Evolutionary conservation across 768 basidiomycete species (phyloP).

Genomic region (Kwoniella sp.): DNA sequence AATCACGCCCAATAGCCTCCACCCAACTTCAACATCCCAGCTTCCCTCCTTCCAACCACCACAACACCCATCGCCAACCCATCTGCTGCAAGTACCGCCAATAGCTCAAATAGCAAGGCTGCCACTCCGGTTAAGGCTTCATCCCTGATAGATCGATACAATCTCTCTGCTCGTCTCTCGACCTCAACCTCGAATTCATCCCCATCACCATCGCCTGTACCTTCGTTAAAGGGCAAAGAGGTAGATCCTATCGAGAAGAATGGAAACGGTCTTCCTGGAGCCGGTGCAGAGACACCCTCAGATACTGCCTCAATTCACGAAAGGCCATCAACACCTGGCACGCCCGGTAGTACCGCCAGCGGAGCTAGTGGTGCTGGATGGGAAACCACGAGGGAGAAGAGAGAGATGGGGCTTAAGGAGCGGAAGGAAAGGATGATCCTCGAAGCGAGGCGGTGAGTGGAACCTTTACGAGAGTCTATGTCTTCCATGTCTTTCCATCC

Average conservation of each 20-base stretch:
- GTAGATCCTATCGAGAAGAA: slow-evolving; percentile 17
- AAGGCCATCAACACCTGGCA: background rate
- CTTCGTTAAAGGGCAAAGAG: slow-evolving; percentile 38
- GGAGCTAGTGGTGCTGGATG: slow-evolving; percentile 20
- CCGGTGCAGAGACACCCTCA: background rate
- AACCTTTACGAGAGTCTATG: no score
- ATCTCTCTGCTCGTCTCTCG: slow-evolving; percentile 27
- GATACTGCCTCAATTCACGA: background rate
- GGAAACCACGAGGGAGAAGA: slow-evolving; percentile 48
- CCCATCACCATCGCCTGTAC: slow-evolving; percentile 11
- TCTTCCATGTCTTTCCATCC: background rate
- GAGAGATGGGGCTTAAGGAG: slow-evolving; percentile 48
- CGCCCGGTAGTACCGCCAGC: background rate
- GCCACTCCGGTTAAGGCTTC: slow-evolving; percentile 9
- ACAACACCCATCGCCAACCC: slow-evolving; percentile 27
- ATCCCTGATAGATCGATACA: slow-evolving; percentile 51
- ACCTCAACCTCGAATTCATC: background rate
- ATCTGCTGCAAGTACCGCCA: slow-evolving; percentile 10
- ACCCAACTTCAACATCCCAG: slow-evolving; percentile 40
- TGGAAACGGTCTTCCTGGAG: background rate
- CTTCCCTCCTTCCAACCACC: slow-evolving; percentile 41
- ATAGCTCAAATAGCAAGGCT: background rate
- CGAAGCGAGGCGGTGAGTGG: slow-evolving; percentile 54
- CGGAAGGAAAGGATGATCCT: slow-evolving; percentile 55
- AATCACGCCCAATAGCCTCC: slow-evolving; percentile 35